phyloP scores from a whole-genome alignment of 176 grass and related monocot genomes.

The Neostapfia colusana region DNA sequence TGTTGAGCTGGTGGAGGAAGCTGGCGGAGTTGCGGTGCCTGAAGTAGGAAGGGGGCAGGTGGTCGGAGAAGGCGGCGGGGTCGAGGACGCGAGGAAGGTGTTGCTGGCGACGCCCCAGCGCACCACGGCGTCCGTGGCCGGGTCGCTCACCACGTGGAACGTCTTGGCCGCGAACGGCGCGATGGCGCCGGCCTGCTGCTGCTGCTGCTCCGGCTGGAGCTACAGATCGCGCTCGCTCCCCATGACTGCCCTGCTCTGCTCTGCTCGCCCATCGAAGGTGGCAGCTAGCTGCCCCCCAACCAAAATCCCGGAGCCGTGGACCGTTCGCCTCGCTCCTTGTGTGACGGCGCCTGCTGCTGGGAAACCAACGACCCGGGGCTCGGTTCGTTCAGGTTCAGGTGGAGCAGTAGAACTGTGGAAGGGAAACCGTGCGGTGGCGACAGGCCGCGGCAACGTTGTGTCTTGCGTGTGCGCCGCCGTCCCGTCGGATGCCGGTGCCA shows the following conservation, averaged over 20 bases:
- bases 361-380: background rate
- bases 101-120: slow-evolving; percentile 50
- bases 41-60: slow-evolving; percentile 67
- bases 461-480: background rate
- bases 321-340: background rate
- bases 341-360: background rate
- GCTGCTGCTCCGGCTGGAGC: slow-evolving; percentile 1
- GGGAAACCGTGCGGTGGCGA: background rate
- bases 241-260: slow-evolving; percentile 34
- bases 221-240: slow-evolving; percentile 41
- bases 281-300: background rate
- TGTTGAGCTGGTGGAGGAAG: slow-evolving; percentile 95
- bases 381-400: no score
- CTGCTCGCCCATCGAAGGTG: background rate
- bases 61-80: slow-evolving; percentile 58
- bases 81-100: slow-evolving; percentile 58
- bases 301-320: background rate
- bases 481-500: background rate
- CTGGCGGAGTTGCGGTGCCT: slow-evolving; percentile 96
- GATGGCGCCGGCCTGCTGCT: slow-evolving; percentile 6
- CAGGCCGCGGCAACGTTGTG: background rate
- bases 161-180: slow-evolving; percentile 63
- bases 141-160: slow-evolving; percentile 65
- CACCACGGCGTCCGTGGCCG: slow-evolving; percentile 53
- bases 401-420: no score